Percentiles rank a stretch among this genome's conserved stretches.
Evolutionary conservation across 2,329 filamentous ascomycete species (phyloP).

Genomic region (Aureobasidium sp.): DNA sequence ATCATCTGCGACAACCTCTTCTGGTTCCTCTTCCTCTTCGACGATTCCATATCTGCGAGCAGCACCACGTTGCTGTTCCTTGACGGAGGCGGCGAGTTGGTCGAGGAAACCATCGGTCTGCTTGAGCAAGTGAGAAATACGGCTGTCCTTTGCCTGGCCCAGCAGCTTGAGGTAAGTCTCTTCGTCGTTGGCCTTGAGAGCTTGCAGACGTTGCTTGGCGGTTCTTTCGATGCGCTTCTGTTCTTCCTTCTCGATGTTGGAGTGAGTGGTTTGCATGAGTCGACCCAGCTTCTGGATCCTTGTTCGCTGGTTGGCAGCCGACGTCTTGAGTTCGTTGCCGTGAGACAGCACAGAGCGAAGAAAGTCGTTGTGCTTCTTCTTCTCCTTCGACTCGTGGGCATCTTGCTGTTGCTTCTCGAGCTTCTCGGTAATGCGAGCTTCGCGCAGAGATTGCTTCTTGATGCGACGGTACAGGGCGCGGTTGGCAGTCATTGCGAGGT

Average conservation of each 20-base stretch:
- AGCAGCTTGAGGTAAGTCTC: conserved; percentile 97
- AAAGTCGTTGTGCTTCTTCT: conserved; percentile 94
- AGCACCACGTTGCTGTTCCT: conserved; percentile 80
- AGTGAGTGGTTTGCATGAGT: conserved; percentile 81
- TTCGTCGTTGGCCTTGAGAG: conserved; percentile 97
- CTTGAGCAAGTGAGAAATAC: conserved; percentile 93
- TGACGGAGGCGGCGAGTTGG: conserved; percentile 89
- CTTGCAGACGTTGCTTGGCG: conserved; percentile 98
- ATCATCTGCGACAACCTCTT: conserved; percentile 56
- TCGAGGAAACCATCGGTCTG: conserved; percentile 97
- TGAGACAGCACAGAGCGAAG: conserved; percentile 79
- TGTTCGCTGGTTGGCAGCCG: conserved; percentile 56
- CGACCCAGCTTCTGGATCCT: conserved; percentile 82
- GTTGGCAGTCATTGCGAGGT: conserved; percentile 94
- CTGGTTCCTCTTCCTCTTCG: conserved; percentile 37
- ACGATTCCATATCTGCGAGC: conserved; percentile 65
- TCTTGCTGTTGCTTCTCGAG: conserved; percentile 98
- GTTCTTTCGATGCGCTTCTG: conserved; percentile 97
- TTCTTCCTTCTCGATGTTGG: conserved; percentile 97
- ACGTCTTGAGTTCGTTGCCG: conserved; percentile 64
- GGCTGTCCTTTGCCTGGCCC: conserved; percentile 97
- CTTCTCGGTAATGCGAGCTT: conserved; percentile 96
- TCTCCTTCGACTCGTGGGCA: conserved; percentile 89
- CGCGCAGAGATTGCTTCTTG: conserved; percentile 94
- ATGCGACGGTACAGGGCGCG: conserved; percentile 81